Evolutionary conservation across 768 basidiomycete species (phyloP).

Genomic region (Phlegmacium glaucopus): DNA sequence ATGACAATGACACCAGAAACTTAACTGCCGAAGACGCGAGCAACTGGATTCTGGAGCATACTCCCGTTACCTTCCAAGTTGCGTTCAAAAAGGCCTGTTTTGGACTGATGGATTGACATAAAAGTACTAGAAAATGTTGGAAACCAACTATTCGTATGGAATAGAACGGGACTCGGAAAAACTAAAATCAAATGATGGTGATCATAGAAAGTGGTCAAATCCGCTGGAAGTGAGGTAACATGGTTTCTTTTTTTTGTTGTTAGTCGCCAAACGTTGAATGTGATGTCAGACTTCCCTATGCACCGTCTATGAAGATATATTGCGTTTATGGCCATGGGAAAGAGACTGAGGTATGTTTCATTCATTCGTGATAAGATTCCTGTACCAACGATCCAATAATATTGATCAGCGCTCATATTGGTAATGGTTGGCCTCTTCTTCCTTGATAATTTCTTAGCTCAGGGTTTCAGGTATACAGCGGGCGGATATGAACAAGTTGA

Average conservation of each 20-base stretch:
- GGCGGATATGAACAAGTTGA: conserved; percentile 70
- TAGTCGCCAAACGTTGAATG: neutral
- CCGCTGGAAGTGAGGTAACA: conserved; percentile 74
- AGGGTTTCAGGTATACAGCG: conserved; percentile 60
- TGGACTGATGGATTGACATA: neutral
- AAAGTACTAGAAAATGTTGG: conserved; percentile 65
- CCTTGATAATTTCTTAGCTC: neutral
- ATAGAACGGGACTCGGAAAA: conserved; percentile 73
- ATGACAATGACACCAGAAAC: conserved; percentile 41
- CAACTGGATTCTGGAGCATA: conserved; percentile 79
- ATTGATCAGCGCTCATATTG: conserved; percentile 74
- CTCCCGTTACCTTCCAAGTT: conserved; percentile 79
- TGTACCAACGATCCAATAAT: neutral
- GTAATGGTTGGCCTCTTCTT: conserved; percentile 32
- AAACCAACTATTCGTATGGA: conserved; percentile 83
- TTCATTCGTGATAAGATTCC: neutral
- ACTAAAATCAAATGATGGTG: conserved; percentile 63
- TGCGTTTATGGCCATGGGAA: conserved; percentile 96
- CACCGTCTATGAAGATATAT: conserved; percentile 89
- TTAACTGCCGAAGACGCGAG: conserved; percentile 78
- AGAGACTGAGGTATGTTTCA: conserved; percentile 73
- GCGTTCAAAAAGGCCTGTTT: conserved; percentile 7
- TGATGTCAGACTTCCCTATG: conserved; percentile 68
- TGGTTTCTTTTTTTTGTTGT: neutral
- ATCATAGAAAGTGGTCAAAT: conserved; percentile 89